Conservation (phyloP, 2,329 filamentous ascomycete genomes). For the Colletotrichum eremochloae region DNA sequence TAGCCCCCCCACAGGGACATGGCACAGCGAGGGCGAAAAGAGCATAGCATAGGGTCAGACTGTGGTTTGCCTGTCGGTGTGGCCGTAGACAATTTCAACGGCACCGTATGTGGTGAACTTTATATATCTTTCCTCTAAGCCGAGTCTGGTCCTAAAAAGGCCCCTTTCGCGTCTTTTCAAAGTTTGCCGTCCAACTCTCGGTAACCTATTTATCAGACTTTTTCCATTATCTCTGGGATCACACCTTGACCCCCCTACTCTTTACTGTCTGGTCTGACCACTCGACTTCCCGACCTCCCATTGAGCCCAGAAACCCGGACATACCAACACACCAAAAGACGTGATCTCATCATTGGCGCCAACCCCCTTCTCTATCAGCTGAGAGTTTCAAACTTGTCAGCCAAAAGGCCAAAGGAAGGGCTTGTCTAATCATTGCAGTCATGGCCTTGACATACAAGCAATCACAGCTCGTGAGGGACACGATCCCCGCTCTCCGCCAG, state of each 20-base stretch:
- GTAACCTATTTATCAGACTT: constrained; percentile 5
- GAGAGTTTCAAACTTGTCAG: neutral
- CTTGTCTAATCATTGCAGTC: constrained; percentile 19
- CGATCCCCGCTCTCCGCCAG: constrained; percentile 75
- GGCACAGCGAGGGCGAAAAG: constrained; percentile 16
- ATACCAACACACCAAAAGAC: neutral
- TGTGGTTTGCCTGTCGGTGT: constrained; percentile 4
- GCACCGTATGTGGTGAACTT: constrained; percentile 1
- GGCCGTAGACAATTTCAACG: constrained; percentile 5
- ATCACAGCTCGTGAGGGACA: constrained; percentile 75
- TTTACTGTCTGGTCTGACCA: neutral
- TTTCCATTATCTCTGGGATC: constrained; percentile 16
- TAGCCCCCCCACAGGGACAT: constrained; percentile 17
- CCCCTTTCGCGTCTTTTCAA: constrained; percentile 5
- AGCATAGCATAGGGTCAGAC: neutral
- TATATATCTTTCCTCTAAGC: constrained; percentile 33
- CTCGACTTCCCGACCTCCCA: neutral
- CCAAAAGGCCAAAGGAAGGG: neutral
- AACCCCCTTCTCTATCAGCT: neutral
- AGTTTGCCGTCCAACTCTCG: constrained; percentile 9
- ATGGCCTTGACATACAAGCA: constrained; percentile 67
- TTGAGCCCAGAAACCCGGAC: constrained; percentile 14
- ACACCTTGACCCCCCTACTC: constrained; percentile 20
- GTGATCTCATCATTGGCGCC: neutral
- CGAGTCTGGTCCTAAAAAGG: neutral